These are phyloP conservation scores for Geosmithia morbida DNA, from an alignment of 2,329 filamentous ascomycete genomes.

Conservation along the genomic window DNA sequence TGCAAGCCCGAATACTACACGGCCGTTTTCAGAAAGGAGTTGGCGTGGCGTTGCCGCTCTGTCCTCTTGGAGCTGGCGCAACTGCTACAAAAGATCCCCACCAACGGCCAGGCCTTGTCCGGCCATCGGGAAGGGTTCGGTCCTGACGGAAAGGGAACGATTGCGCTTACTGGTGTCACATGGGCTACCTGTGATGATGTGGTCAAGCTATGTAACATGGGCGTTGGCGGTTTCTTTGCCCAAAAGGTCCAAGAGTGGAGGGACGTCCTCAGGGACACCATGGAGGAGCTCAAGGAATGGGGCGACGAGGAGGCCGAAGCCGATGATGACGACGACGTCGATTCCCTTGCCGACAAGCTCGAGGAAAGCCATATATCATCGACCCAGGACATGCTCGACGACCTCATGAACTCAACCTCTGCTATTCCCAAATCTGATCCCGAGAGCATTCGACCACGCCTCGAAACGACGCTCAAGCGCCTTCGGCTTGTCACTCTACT, in stretches of 20 bases:
- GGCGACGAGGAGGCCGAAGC: conserved; percentile 55
- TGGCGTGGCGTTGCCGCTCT: conserved; percentile 42
- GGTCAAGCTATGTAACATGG: conserved; percentile 45
- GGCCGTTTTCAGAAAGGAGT: conserved; percentile 44
- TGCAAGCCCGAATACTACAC: conserved; percentile 51
- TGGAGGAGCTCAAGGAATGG: conserved; percentile 82
- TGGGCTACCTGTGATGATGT: conserved; percentile 76
- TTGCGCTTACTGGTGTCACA: conserved; percentile 58
- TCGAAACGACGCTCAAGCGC: conserved; percentile 49
- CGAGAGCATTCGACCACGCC: conserved; percentile 46
- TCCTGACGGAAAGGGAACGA: conserved; percentile 34
- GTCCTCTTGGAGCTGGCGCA: conserved; percentile 48
- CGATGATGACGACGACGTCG: conserved; percentile 30
- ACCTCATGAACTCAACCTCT: conserved; percentile 48
- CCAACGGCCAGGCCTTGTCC: conserved; percentile 37
- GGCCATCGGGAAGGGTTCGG: conserved; percentile 8
- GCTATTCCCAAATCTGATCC: conserved; percentile 51
- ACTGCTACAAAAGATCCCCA: conserved; percentile 45
- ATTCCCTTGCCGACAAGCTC: conserved; percentile 12
- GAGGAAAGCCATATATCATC: conserved; percentile 15
- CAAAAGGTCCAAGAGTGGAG: conserved; percentile 60
- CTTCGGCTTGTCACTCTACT: conserved; percentile 54
- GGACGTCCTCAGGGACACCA: conserved; percentile 65
- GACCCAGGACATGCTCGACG: conserved; percentile 48
- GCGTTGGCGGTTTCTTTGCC: conserved; percentile 56